A percentile compares a stretch with the other conserved stretches of the same genome.
These are phyloP conservation scores for Calonectria pseudoreteaudii DNA, from an alignment of 2,329 filamentous ascomycete genomes.

Conservation along the genomic window DNA sequence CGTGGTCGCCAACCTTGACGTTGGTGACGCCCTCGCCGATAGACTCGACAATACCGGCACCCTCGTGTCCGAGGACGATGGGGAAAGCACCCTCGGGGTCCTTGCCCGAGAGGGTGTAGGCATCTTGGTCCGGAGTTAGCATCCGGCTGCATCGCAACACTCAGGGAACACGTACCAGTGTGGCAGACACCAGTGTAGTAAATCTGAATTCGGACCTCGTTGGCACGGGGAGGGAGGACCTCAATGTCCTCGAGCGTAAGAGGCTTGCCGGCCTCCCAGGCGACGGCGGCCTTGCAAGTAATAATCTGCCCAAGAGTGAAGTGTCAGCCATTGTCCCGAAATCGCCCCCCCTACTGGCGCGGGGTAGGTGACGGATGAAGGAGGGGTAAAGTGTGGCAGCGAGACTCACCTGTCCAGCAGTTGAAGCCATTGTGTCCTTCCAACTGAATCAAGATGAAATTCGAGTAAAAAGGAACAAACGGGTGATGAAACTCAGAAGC, in stretches of 20 bases:
- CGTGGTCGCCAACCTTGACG: conserved; percentile 93
- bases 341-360: conserved; percentile 27
- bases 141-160: not conserved
- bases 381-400: conserved; percentile 34
- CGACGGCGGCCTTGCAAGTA: conserved; percentile 96
- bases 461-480: conserved; percentile 26
- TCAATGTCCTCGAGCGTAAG: conserved; percentile 92
- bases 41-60: conserved; percentile 91
- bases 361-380: conserved; percentile 34
- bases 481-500: conserved; percentile 15
- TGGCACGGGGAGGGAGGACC: conserved; percentile 86
- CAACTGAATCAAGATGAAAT: conserved; percentile 30
- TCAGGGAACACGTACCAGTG: conserved; percentile 72
- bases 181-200: conserved; percentile 99
- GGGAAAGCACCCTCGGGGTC: conserved; percentile 96
- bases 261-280: conserved; percentile 95
- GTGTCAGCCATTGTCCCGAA: conserved; percentile 30
- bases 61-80: conserved; percentile 89
- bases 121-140: conserved; percentile 66
- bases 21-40: conserved; percentile 94
- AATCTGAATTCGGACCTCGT: conserved; percentile 97
- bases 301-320: conserved; percentile 73
- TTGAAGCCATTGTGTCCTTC: conserved; percentile 58
- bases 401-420: conserved; percentile 62
- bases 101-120: conserved; percentile 95